phyloP scores from a whole-genome alignment of 768 basidiomycete species.

The Tulasnella sp. region DNA sequence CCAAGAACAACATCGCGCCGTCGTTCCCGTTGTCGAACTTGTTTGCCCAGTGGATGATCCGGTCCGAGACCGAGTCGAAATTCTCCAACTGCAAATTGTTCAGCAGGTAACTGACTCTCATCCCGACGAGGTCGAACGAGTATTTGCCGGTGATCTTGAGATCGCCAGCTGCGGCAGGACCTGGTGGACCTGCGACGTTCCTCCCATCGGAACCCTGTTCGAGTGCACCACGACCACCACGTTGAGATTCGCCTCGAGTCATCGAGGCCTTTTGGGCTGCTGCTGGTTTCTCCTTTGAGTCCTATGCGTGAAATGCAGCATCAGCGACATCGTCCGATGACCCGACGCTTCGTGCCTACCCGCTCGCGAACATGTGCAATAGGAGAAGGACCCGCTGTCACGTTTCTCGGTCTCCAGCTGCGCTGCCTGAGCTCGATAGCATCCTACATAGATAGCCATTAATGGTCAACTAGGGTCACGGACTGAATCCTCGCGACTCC shows the following conservation, averaged over 20 bases:
- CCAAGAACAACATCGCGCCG: too few species aligned
- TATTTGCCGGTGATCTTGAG: slow-evolving; percentile 81
- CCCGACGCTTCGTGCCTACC: slow-evolving; percentile 53
- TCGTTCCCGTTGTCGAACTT: too few species aligned
- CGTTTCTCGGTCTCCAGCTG: slow-evolving; percentile 76
- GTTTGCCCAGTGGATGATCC: too few species aligned
- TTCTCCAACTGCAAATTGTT: too few species aligned
- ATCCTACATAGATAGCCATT: slow-evolving; percentile 60
- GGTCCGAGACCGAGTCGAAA: too few species aligned
- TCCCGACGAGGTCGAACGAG: too few species aligned
- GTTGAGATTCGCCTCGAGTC: slow-evolving; percentile 88
- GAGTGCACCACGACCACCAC: slow-evolving; percentile 62
- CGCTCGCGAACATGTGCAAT: slow-evolving; percentile 86
- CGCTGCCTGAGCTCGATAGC: slow-evolving; percentile 84
- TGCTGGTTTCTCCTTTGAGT: slow-evolving; percentile 68
- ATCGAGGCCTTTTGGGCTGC: slow-evolving; percentile 62
- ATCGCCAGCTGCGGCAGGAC: slow-evolving; percentile 79
- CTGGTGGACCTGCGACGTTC: slow-evolving; percentile 66
- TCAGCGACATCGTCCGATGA: not conserved
- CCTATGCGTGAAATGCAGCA: slow-evolving; percentile 49
- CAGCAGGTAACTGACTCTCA: too few species aligned
- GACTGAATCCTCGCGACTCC: slow-evolving; percentile 2
- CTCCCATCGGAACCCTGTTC: slow-evolving; percentile 80
- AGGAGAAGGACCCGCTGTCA: slow-evolving; percentile 77
- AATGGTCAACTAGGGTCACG: not conserved